These are phyloP conservation scores for Nannizziopsis barbatae DNA, from an alignment of 2,329 filamentous ascomycete species.

Conservation along the genomic window DNA sequence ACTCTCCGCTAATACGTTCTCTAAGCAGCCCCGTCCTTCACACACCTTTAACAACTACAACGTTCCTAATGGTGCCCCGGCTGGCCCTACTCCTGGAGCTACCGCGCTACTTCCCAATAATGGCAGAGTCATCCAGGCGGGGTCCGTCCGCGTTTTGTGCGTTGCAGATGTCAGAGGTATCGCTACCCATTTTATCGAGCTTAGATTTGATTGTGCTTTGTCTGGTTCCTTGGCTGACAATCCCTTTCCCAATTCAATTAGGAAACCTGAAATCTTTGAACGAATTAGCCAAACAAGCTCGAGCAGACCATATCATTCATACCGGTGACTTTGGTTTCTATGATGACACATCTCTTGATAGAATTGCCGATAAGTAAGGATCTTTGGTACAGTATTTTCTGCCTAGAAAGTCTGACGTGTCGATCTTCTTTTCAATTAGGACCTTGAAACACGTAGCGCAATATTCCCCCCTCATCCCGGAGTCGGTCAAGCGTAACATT, in stretches of 20 bases:
- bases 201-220: not conserved
- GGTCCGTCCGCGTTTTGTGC: slow-evolving; percentile 38
- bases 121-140: slow-evolving; percentile 40
- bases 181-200: not conserved
- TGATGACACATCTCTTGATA: slow-evolving; percentile 86
- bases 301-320: slow-evolving; percentile 95
- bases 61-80: slow-evolving; percentile 38
- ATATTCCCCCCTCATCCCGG: slow-evolving; percentile 87
- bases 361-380: slow-evolving; percentile 92
- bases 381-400: not conserved
- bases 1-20: slow-evolving; percentile 1
- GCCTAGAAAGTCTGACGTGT: not conserved
- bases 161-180: slow-evolving; percentile 43
- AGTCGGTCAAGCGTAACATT: slow-evolving; percentile 56
- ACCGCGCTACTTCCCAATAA: slow-evolving; percentile 41
- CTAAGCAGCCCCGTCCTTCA: slow-evolving; percentile 32
- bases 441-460: slow-evolving; percentile 97
- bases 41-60: slow-evolving; percentile 35
- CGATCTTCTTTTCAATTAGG: slow-evolving; percentile 39
- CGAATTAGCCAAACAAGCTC: slow-evolving; percentile 86
- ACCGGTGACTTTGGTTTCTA: slow-evolving; percentile 99
- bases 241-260: slow-evolving; percentile 32
- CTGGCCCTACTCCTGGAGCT: slow-evolving; percentile 36
- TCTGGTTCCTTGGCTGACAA: not conserved
- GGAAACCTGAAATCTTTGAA: slow-evolving; percentile 93